Conservation (phyloP, 495 filamentous ascomycete species). For the Parmelia sp. region DNA sequence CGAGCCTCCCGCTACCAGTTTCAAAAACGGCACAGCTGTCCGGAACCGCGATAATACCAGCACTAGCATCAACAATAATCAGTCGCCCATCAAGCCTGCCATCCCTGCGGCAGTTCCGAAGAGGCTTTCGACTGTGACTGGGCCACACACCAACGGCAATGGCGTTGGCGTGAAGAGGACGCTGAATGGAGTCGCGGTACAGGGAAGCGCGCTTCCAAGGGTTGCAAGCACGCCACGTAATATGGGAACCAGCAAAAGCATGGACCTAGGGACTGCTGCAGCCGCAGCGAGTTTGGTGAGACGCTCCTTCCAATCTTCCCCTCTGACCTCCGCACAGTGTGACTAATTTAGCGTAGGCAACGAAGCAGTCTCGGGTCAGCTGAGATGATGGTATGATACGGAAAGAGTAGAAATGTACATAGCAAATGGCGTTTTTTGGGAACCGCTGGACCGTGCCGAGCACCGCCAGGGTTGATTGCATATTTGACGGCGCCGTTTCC, state of each 20-base stretch:
- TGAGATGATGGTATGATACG: not conserved
- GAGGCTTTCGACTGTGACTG: conserved; percentile 45
- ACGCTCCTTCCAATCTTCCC: conserved; percentile 10
- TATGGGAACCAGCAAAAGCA: conserved; percentile 42
- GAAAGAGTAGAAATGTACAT: not conserved
- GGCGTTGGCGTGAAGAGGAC: conserved; percentile 40
- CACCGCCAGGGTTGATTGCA: conserved; percentile 3
- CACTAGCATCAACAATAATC: conserved; percentile 33
- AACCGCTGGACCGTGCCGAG: not conserved
- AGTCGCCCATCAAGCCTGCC: conserved; percentile 51
- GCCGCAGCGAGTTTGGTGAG: conserved; percentile 50
- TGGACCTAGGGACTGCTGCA: conserved; percentile 47
- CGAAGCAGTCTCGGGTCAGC: conserved; percentile 7
- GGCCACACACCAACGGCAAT: conserved; percentile 28
- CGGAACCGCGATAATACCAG: conserved; percentile 44
- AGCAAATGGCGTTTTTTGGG: conserved; percentile 11
- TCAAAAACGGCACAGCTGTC: conserved; percentile 46
- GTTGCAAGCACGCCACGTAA: conserved; percentile 31
- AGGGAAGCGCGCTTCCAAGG: conserved; percentile 41
- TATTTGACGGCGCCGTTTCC: not conserved
- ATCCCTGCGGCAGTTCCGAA: conserved; percentile 31
- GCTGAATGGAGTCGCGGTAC: conserved; percentile 33
- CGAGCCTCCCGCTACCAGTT: conserved; percentile 57
- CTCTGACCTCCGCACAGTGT: not conserved
- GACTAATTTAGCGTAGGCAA: not conserved